Percentiles rank a stretch among this genome's conserved stretches.
phyloP scores from a whole-genome alignment of 805 yeast species.

The Cyberlindnera sargentensis region DNA sequence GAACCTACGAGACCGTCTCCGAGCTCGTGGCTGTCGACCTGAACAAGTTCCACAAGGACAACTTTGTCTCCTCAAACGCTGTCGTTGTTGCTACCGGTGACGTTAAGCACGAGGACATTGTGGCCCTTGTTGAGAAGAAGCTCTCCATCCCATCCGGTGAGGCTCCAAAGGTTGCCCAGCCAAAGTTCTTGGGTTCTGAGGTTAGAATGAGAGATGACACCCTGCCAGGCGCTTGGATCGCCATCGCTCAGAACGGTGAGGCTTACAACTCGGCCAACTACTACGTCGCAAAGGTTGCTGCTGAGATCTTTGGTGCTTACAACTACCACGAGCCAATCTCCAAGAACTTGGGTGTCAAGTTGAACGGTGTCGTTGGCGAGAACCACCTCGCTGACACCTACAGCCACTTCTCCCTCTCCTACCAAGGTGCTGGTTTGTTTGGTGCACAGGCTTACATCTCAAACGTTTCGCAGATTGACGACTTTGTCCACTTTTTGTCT shows the following conservation, averaged over 20 bases:
- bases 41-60: constrained; percentile 44
- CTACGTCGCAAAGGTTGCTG: constrained; percentile 68
- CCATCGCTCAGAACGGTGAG: constrained; percentile 74
- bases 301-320: constrained; percentile 52
- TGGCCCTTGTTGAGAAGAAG: constrained; percentile 52
- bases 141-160: constrained; percentile 45
- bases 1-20: constrained; percentile 60
- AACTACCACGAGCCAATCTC: constrained; percentile 49
- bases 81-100: constrained; percentile 71
- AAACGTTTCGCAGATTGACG: constrained; percentile 58
- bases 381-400: constrained; percentile 67
- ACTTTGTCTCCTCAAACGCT: constrained; percentile 55
- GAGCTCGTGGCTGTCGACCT: constrained; percentile 55
- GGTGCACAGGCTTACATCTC: constrained; percentile 67
- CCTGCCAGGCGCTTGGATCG: constrained; percentile 69
- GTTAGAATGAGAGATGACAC: constrained; percentile 87
- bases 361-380: constrained; percentile 61
- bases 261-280: constrained; percentile 54
- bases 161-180: constrained; percentile 40
- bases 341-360: constrained; percentile 57
- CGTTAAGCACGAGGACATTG: constrained; percentile 61
- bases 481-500: constrained; percentile 70
- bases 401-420: constrained; percentile 65
- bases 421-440: constrained; percentile 78
- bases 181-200: constrained; percentile 78